phyloP scores from a whole-genome alignment of 768 basidiomycete genomes.

The Lanmaoa pseudosensibilis region DNA sequence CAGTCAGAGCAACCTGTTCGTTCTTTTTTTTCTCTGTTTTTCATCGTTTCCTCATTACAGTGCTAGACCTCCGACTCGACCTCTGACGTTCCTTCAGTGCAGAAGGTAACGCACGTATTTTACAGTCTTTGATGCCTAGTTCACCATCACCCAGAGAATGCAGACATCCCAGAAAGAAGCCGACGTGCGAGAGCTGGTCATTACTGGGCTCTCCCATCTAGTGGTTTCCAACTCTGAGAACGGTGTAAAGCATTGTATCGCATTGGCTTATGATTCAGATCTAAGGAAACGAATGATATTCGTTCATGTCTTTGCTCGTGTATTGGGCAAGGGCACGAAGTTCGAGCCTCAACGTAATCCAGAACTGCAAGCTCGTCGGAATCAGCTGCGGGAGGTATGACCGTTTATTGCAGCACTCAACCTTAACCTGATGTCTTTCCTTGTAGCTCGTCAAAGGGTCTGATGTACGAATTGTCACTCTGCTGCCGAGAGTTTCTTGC shows the following conservation, averaged over 20 bases:
- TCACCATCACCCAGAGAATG: constrained; percentile 38
- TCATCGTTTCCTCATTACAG: constrained; percentile 4
- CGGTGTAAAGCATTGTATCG: constrained; percentile 85
- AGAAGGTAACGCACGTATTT: constrained; percentile 38
- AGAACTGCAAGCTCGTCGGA: constrained; percentile 46
- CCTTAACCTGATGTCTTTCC: constrained; percentile 3
- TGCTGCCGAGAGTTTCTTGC: neutral
- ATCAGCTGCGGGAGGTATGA: constrained; percentile 60
- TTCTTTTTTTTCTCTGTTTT: neutral
- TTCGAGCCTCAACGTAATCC: constrained; percentile 63
- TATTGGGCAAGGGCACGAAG: constrained; percentile 76
- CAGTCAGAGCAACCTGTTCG: constrained; percentile 49
- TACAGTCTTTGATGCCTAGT: neutral
- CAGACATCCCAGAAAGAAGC: constrained; percentile 50
- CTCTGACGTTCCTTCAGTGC: constrained; percentile 49
- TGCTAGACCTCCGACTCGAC: constrained; percentile 47
- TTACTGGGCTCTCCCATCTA: constrained; percentile 77
- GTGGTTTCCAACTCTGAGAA: constrained; percentile 83
- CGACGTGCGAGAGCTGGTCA: constrained; percentile 72
- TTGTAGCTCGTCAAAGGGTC: constrained; percentile 68
- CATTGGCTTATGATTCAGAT: constrained; percentile 75
- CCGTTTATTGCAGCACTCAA: neutral
- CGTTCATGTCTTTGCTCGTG: constrained; percentile 79
- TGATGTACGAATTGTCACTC: constrained; percentile 49
- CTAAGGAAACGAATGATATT: constrained; percentile 73